Evolutionary conservation across 1,284 basidiomycete species (phyloP), one percentile per base, ranked within the genome.

Genomic region (Cystobasidium pallidum): DNA sequence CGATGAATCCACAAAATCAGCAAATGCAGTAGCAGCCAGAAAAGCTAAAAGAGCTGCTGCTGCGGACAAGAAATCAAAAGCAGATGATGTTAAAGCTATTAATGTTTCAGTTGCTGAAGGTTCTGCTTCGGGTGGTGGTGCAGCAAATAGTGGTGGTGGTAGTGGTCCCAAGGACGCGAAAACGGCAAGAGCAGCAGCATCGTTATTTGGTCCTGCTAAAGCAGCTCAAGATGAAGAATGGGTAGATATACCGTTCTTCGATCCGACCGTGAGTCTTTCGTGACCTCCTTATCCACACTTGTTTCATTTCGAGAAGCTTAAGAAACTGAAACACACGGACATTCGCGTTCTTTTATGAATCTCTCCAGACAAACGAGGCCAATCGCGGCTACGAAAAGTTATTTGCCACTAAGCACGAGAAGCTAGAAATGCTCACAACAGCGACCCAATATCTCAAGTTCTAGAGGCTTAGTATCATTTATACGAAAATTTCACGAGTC

Each of bases 181-280:
- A 47, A 78, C 77, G 21, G 78, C 76, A 3, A 63, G 77, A 17
- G 74, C 76, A 3, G 79, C 75, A 45, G 79, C 75, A n/a, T 72
- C 75, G 1, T 54, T 79, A 30, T 79, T 80, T 73, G 76, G 76
- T 1, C 78, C 79, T 51, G 30, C 77, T 57, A 58, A 77, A 63
- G 78, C 78, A n/a, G 76, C 76, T 52, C 77, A 78, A 64, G 74
- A 73, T 0, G 78, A 80, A 64, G 51, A 62, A 4, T 77, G 78
- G 76, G 74, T 78, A 21, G 67, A 75, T 17, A 47, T 79, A 49
- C 45, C 64, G 52, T 76, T 78, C 47, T 78, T 74, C 51, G 76
- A 78, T 58, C 73, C 77, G 17, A 73, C 77, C 21, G 78, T 78
- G 59, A 70, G 75, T 51, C 36, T 6, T 26, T 26, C 39, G 28